Evolutionary conservation across 1,284 basidiomycete genomes (phyloP).

Genomic region (Tilletia setariae): DNA sequence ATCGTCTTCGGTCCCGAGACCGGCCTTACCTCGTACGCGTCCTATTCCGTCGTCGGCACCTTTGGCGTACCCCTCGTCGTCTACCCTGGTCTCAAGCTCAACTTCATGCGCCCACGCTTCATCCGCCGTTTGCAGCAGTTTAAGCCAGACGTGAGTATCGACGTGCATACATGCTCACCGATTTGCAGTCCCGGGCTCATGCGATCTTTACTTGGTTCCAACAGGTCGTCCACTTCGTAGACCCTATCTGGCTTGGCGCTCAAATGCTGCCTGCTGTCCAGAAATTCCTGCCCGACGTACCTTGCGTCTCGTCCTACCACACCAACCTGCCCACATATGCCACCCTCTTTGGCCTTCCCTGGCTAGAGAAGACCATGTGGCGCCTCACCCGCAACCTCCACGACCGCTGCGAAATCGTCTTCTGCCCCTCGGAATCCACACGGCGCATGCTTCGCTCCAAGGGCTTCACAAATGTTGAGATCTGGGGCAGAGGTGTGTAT

Average conservation of each 20-base stretch:
- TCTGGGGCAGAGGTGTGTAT: slow-evolving; percentile 59
- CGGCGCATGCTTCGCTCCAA: slow-evolving; percentile 58
- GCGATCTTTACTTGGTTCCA: background rate
- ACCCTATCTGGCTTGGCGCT: slow-evolving; percentile 63
- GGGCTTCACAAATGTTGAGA: slow-evolving; percentile 58
- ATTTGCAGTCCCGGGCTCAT: background rate
- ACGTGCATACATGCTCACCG: background rate
- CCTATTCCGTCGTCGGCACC: slow-evolving; percentile 61
- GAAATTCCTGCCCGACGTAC: slow-evolving; percentile 55
- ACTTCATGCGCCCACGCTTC: slow-evolving; percentile 62
- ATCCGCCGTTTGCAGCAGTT: slow-evolving; percentile 57
- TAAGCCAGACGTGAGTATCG: slow-evolving; percentile 60
- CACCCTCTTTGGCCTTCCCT: slow-evolving; percentile 60
- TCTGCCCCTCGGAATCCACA: slow-evolving; percentile 62
- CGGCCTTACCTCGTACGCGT: slow-evolving; percentile 60
- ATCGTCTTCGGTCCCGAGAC: slow-evolving; percentile 62
- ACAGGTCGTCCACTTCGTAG: slow-evolving; percentile 50
- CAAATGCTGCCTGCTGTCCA: slow-evolving; percentile 53
- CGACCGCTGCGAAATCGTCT: slow-evolving; percentile 57
- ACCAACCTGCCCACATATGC: slow-evolving; percentile 63
- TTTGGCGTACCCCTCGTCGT: slow-evolving; percentile 61
- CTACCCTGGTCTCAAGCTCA: slow-evolving; percentile 63
- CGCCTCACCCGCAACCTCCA: slow-evolving; percentile 43
- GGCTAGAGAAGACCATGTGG: slow-evolving; percentile 59
- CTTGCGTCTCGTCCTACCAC: slow-evolving; percentile 61